Evolutionary conservation across 768 basidiomycete genomes (phyloP).

Genomic region (Kwoniella pini): DNA sequence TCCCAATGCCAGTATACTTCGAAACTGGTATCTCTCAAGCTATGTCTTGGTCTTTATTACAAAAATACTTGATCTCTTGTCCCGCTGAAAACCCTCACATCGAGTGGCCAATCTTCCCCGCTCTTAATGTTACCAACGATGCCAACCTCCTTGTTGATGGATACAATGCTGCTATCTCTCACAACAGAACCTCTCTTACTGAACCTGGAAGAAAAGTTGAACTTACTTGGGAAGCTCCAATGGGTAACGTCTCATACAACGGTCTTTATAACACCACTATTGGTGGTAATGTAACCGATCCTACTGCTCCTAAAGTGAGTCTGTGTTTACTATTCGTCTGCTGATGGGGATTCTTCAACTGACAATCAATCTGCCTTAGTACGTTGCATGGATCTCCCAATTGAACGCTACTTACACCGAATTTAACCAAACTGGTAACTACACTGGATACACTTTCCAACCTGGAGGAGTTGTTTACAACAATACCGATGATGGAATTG

Average conservation of each 20-base stretch:
- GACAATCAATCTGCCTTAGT: slow-evolving; percentile 43
- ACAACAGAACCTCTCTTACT: slow-evolving; percentile 62
- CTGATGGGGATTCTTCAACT: no score
- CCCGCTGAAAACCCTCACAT: slow-evolving; percentile 62
- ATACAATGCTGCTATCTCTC: slow-evolving; percentile 59
- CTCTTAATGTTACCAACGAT: slow-evolving; percentile 59
- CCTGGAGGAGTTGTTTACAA: slow-evolving; percentile 60
- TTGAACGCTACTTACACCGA: slow-evolving; percentile 65
- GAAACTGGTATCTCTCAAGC: slow-evolving; percentile 63
- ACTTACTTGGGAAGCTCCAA: slow-evolving; percentile 63
- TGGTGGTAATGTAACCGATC: slow-evolving; percentile 55
- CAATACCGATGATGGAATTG: slow-evolving; percentile 54
- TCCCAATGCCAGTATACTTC: slow-evolving; percentile 65
- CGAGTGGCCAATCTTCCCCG: slow-evolving; percentile 63
- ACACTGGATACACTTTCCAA: slow-evolving; percentile 59
- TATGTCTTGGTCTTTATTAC: slow-evolving; percentile 66
- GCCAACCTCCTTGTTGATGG: slow-evolving; percentile 47
- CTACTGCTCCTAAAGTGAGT: slow-evolving; percentile 48
- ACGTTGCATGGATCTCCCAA: slow-evolving; percentile 64
- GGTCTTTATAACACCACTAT: slow-evolving; percentile 60
- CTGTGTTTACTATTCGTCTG: no score
- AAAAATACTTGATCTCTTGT: slow-evolving; percentile 62
- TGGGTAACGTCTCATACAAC: slow-evolving; percentile 61
- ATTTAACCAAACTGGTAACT: slow-evolving; percentile 57
- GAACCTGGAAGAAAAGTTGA: slow-evolving; percentile 58